A percentile compares a stretch with the other conserved stretches of the same genome.
Conservation (phyloP, 164 flowering plant genomes). For the Akebia trifoliata region DNA sequence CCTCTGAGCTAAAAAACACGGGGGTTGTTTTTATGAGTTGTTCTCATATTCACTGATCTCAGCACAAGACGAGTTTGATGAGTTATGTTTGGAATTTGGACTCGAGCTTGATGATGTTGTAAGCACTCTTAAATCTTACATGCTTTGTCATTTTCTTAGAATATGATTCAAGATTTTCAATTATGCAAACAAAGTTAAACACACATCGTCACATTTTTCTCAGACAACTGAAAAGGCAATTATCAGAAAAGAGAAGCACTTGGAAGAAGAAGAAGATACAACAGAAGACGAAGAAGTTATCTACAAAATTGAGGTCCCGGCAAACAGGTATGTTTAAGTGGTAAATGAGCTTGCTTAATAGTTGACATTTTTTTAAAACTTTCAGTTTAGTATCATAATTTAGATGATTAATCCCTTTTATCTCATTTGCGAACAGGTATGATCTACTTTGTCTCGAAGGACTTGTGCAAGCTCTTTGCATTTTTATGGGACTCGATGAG, state of each 20-base stretch:
- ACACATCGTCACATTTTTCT: no score
- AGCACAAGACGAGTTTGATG: slow-evolving; percentile 89
- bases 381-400: no score
- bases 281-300: slow-evolving; percentile 73
- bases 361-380: no score
- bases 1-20: not conserved
- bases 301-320: slow-evolving; percentile 92
- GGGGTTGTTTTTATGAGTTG: not conserved
- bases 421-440: slow-evolving; percentile 52
- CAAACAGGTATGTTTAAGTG: slow-evolving; percentile 88
- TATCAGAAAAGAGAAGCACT: slow-evolving; percentile 79
- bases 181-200: no score
- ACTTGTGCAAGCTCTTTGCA: slow-evolving; percentile 71
- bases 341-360: no score
- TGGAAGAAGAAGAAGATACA: slow-evolving; percentile 51
- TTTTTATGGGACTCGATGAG: slow-evolving; percentile 54
- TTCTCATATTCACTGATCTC: no score
- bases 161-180: no score
- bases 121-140: slow-evolving; percentile 18
- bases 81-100: slow-evolving; percentile 76
- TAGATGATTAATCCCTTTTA: no score
- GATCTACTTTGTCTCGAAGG: slow-evolving; percentile 98
- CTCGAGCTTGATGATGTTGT: slow-evolving; percentile 97
- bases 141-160: not conserved
- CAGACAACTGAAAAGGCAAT: slow-evolving; percentile 93